Base-by-base conservation (phyloP, 768 basidiomycete species). In the Floccularia luteovirens region DNA sequence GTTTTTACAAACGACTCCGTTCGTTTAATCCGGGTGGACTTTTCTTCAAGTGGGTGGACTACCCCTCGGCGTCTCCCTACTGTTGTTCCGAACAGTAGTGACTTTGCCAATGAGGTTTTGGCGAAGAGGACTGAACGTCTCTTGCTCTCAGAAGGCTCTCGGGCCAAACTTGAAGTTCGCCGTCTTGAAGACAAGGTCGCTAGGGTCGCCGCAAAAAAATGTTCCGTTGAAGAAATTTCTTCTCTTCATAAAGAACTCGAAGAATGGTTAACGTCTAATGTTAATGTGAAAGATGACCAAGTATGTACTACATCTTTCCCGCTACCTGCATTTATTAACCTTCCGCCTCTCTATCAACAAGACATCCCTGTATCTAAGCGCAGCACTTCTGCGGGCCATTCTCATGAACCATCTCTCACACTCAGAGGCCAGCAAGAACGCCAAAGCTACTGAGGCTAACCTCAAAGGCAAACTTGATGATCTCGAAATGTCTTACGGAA, bases 151-250 rank as follows among this genome's bases (percentile, higher is more conserved):
- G 68, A 71, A 50, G 62, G 64, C 22, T 48, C 58, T 50, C 55
- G 69, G 45, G 61, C 68, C 56, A 42, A 69, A 51, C 49, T 61
- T 43, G 77, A 83, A 44, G 79, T 76, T 42, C 79, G 79, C 27
- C 64, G 74, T 46, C 68, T 90, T 42, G 87, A 90, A 61, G 77
- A 78, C 62, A 86, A 77, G 61, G 84, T 90, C 42, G 79, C 79
- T 42, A 74, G 72, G 52, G 79, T 88, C 50, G 87, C 87, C 24
- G 74, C 77, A 11, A 85, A 85, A 75, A 88, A 85, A 72, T 87
- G 83, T 63, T 86, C 84, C 27, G 86, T 90, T 44, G 87, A 89
- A 58, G 87, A 90, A 65, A 83, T 90, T 38, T 75, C 78, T 38
- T 64, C 71, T 44, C 74, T 90, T 47, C 82, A 86, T 62, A 75